These are phyloP conservation scores for Wickerhamiella galacta DNA, from an alignment of 805 yeast species.

Conservation along the genomic window DNA sequence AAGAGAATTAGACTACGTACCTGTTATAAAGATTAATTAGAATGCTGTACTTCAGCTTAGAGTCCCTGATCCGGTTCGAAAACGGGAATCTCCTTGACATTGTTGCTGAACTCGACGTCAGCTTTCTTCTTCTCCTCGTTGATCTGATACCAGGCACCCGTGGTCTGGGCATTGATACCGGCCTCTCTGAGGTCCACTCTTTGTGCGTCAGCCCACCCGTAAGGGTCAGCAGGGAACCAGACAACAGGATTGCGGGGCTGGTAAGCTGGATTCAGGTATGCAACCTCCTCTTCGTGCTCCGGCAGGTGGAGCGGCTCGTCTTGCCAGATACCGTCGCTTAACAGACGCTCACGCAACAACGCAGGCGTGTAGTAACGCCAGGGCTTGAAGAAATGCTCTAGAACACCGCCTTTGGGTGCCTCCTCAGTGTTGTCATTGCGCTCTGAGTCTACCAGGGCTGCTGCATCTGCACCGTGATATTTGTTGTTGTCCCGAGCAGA, in stretches of 20 bases:
- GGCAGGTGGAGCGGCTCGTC: constrained; percentile 16
- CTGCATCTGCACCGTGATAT: constrained; percentile 17
- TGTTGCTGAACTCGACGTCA: constrained; percentile 9
- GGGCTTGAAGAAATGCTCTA: constrained; percentile 39
- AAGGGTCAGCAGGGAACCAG: constrained; percentile 85
- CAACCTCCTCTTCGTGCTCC: constrained; percentile 35
- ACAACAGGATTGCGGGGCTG: constrained; percentile 52
- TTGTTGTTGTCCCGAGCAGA: no score
- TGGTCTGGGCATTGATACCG: constrained; percentile 48
- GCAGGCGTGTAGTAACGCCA: constrained; percentile 32
- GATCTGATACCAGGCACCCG: constrained; percentile 39
- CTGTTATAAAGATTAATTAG: no score
- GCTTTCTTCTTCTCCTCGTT: constrained; percentile 15
- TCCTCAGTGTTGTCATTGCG: neutral
- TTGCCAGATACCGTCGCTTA: constrained; percentile 18
- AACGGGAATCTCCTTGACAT: constrained; percentile 11
- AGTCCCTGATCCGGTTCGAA: no score
- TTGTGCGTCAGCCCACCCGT: constrained; percentile 56
- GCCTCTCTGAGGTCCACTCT: constrained; percentile 36
- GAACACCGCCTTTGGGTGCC: neutral
- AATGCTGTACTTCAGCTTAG: no score
- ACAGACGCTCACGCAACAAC: constrained; percentile 14
- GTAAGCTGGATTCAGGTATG: constrained; percentile 65
- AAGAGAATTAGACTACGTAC: no score
- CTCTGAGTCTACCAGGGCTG: constrained; percentile 18